Percentiles rank a stretch among this genome's conserved stretches.
Conservation (phyloP, 495 filamentous ascomycete species). For the Bryoglossum gracile region DNA sequence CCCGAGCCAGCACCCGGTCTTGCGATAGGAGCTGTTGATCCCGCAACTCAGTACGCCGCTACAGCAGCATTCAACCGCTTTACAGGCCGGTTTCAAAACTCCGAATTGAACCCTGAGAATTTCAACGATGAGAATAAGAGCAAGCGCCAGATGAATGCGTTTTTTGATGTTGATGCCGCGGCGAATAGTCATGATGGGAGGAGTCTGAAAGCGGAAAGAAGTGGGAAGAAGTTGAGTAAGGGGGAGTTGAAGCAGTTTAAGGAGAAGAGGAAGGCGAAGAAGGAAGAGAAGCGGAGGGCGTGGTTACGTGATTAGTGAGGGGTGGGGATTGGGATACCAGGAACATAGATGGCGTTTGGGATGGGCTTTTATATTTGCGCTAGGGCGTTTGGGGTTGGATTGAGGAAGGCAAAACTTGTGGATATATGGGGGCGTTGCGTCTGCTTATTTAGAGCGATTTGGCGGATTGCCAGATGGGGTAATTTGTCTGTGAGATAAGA, state of each 20-base stretch:
- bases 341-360: too few species aligned
- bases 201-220: constrained; percentile 84
- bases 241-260: constrained; percentile 70
- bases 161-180: constrained; percentile 95
- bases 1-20: constrained; percentile 23
- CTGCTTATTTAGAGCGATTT: too few species aligned
- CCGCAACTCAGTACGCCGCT: constrained; percentile 47
- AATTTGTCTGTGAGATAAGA: too few species aligned
- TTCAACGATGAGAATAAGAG: constrained; percentile 88
- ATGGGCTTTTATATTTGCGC: too few species aligned
- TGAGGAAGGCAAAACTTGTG: too few species aligned
- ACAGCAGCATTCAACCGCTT: constrained; percentile 84
- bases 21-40: constrained; percentile 25
- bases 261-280: constrained; percentile 65
- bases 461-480: too few species aligned
- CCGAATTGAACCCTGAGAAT: constrained; percentile 55
- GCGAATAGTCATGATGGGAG: constrained; percentile 89
- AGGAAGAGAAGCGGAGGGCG: constrained; percentile 88
- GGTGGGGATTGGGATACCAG: too few species aligned
- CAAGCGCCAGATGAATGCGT: constrained; percentile 83
- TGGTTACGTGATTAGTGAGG: constrained; percentile 93
- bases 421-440: too few species aligned
- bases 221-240: constrained; percentile 80
- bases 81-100: constrained; percentile 76
- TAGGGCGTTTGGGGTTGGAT: too few species aligned